A percentile compares a stretch with the other conserved stretches of the same genome.
phyloP scores from a whole-genome alignment of 2,329 filamentous ascomycete genomes.

The Clonostachys rosea region DNA sequence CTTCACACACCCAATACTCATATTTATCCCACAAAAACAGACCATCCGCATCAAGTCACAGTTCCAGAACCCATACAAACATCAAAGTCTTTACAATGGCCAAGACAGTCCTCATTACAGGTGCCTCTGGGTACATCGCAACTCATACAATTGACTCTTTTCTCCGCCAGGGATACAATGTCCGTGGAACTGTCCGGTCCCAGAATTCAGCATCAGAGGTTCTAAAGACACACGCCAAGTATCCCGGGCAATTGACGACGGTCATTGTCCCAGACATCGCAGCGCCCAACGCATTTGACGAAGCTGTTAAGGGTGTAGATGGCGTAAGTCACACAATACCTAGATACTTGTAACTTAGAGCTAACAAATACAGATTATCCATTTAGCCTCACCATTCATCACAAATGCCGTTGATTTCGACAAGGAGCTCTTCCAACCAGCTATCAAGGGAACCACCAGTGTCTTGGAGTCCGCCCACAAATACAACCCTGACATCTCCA shows the following conservation, averaged over 20 bases:
- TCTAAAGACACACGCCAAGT: conserved; percentile 26
- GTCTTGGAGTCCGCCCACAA: conserved; percentile 36
- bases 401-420: conserved; percentile 36
- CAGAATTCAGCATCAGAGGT: conserved; percentile 21
- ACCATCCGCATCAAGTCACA: too few relatives aligned
- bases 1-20: too few relatives aligned
- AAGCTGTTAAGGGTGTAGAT: conserved; percentile 31
- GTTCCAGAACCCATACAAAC: too few relatives aligned
- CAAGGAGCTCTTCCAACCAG: conserved; percentile 35
- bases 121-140: conserved; percentile 15
- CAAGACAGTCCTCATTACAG: not conserved
- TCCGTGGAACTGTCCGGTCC: conserved; percentile 22
- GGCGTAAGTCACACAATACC: conserved; percentile 39
- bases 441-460: conserved; percentile 36
- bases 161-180: conserved; percentile 17
- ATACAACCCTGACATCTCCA: conserved; percentile 12
- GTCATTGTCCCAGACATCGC: conserved; percentile 35
- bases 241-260: conserved; percentile 28
- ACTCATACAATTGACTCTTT: conserved; percentile 24
- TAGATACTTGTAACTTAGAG: conserved; percentile 8
- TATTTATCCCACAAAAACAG: too few relatives aligned
- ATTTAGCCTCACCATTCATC: conserved; percentile 28
- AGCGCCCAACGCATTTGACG: conserved; percentile 22
- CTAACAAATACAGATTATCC: not conserved
- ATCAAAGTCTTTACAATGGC: not conserved